phyloP scores from a whole-genome alignment of 345 rosid species.

The Durio zibethinus region DNA sequence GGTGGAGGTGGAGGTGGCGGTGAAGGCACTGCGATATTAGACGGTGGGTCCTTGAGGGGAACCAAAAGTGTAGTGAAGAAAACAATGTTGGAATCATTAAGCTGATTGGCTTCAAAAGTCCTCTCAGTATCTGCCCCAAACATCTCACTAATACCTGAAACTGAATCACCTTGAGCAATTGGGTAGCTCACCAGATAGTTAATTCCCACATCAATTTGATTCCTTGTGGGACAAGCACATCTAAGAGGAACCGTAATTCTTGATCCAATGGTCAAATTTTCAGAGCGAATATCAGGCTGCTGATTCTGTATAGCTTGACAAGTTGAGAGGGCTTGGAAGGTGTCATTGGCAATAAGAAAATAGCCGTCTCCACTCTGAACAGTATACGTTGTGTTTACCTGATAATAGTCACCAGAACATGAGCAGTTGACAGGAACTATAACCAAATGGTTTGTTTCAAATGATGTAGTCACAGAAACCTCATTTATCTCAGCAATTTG shows the following conservation, averaged over 20 bases:
- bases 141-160: conserved; percentile 31
- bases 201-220: conserved; percentile 34
- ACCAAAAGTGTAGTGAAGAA: conserved; percentile 53
- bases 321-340: conserved; percentile 69
- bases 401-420: conserved; percentile 54
- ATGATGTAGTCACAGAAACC: conserved; percentile 34
- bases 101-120: conserved; percentile 41
- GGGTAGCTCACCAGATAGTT: conserved; percentile 47
- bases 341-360: conserved; percentile 46
- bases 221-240: conserved; percentile 68
- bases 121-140: conserved; percentile 32
- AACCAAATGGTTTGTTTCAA: conserved; percentile 42
- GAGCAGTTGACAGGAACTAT: conserved; percentile 70
- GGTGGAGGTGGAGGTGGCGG: conserved; percentile 32
- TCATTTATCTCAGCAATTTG: conserved; percentile 44
- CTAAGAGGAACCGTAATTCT: conserved; percentile 46
- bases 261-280: conserved; percentile 27
- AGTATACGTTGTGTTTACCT: conserved; percentile 48
- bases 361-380: conserved; percentile 25
- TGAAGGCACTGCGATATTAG: conserved; percentile 32
- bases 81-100: conserved; percentile 24
- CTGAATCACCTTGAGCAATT: conserved; percentile 27
- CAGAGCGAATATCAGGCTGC: conserved; percentile 20
- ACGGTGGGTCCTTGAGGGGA: conserved; percentile 46
- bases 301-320: conserved; percentile 65